Evolutionary conservation across 495 filamentous ascomycete genomes (phyloP).

Genomic region (Penicillium coprophilum): DNA sequence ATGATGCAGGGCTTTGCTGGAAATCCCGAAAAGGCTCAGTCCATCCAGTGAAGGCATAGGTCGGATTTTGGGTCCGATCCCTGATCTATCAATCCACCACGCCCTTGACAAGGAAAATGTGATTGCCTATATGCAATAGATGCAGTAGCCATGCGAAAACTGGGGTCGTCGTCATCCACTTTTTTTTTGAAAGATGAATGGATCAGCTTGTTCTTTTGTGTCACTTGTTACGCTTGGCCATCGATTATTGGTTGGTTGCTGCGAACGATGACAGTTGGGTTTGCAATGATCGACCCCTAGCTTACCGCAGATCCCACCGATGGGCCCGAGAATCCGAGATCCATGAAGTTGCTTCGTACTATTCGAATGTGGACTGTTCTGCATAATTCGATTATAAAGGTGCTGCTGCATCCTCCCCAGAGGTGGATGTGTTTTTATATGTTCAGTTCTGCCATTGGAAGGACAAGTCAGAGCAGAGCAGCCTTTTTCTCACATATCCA

Average conservation of each 20-base stretch:
- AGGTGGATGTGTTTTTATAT: not conserved
- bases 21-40: not conserved
- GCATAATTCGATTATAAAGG: constrained; percentile 3
- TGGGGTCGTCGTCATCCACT: constrained; percentile 6
- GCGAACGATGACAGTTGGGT: constrained; percentile 20
- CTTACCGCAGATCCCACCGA: constrained; percentile 4
- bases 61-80: not conserved
- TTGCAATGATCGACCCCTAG: constrained; percentile 25
- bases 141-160: constrained; percentile 13
- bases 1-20: constrained; percentile 10
- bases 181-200: not conserved
- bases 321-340: constrained; percentile 9
- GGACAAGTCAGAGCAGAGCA: not conserved
- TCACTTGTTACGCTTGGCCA: not conserved
- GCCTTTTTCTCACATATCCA: not conserved
- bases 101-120: constrained; percentile 7
- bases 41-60: not conserved
- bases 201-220: not conserved
- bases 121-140: constrained; percentile 29
- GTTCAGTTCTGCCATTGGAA: not conserved
- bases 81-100: constrained; percentile 6
- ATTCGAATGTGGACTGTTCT: not conserved
- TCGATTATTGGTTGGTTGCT: not conserved
- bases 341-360: not conserved
- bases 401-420: not conserved